Evolutionary conservation across 1,284 basidiomycete species (phyloP).

Genomic region (Marasmius fiardii): DNA sequence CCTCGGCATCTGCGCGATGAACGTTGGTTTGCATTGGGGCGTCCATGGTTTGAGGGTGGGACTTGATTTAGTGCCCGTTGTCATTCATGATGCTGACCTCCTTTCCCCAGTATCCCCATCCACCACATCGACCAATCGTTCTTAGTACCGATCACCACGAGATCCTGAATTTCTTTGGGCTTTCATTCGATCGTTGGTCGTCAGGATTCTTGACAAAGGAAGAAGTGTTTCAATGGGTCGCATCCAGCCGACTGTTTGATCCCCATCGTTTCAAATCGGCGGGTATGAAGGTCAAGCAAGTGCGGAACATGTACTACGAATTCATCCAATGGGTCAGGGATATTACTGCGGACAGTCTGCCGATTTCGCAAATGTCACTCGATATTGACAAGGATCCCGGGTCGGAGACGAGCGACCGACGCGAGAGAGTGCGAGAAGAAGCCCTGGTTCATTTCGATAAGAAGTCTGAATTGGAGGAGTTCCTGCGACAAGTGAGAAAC

Average conservation of each 20-base stretch:
- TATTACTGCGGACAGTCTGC: conserved; percentile 5
- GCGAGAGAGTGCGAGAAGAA: conserved; percentile 31
- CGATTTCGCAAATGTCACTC: conserved; percentile 4
- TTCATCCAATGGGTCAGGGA: conserved; percentile 48
- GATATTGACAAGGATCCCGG: neutral
- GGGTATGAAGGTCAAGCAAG: conserved; percentile 38
- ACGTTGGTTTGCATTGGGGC: conserved; percentile 47
- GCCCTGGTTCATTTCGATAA: conserved; percentile 55
- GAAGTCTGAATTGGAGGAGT: conserved; percentile 42
- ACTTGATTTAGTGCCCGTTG: conserved; percentile 1
- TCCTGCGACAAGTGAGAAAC: conserved; percentile 27
- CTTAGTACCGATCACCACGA: conserved; percentile 40
- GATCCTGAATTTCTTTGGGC: conserved; percentile 53
- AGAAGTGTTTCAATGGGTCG: conserved; percentile 56
- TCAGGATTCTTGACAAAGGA: conserved; percentile 50
- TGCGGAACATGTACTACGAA: conserved; percentile 56
- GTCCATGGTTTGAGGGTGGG: conserved; percentile 56
- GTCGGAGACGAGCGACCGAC: neutral
- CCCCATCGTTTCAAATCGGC: conserved; percentile 30
- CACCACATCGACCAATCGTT: conserved; percentile 37
- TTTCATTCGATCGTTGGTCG: conserved; percentile 47
- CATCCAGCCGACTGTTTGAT: conserved; percentile 49
- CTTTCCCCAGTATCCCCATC: conserved; percentile 36
- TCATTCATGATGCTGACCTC: neutral
- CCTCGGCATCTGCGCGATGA: conserved; percentile 48